Evolutionary conservation across 352 stramenopile species (phyloP).

Genomic region (Phytophthora hybrid): DNA sequence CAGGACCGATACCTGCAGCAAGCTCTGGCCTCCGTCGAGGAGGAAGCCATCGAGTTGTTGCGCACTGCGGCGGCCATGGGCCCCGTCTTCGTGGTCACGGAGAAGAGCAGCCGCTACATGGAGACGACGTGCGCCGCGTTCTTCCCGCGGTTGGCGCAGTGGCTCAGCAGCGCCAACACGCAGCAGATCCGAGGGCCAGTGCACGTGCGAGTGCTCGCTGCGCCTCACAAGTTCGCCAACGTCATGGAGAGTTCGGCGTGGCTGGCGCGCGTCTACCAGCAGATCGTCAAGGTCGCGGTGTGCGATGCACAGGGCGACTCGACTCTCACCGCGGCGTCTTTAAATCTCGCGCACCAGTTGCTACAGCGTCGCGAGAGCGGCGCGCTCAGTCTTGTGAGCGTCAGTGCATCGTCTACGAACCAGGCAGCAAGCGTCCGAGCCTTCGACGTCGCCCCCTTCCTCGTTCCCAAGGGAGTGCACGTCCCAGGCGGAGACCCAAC

Average conservation of each 20-base stretch:
- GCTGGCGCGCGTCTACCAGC: conserved; percentile 55
- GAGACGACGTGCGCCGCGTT: conserved; percentile 53
- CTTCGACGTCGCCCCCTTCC: conserved; percentile 42
- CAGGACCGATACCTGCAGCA: conserved; percentile 64
- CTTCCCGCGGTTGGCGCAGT: conserved; percentile 60
- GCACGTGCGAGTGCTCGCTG: conserved; percentile 49
- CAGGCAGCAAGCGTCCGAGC: conserved; percentile 46
- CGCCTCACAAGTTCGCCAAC: conserved; percentile 51
- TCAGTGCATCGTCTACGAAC: conserved; percentile 41
- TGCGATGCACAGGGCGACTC: conserved; percentile 30
- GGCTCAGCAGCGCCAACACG: conserved; percentile 39
- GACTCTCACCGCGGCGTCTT: neutral
- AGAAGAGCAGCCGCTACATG: conserved; percentile 59
- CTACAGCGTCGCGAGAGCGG: conserved; percentile 43
- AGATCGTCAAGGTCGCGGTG: conserved; percentile 43
- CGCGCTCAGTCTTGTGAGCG: conserved; percentile 53
- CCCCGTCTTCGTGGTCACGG: conserved; percentile 62
- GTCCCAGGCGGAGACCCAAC: conserved; percentile 26
- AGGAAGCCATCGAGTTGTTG: conserved; percentile 62
- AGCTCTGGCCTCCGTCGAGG: conserved; percentile 56
- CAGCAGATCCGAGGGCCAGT: conserved; percentile 33
- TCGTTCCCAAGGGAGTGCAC: conserved; percentile 58
- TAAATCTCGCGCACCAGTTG: conserved; percentile 14
- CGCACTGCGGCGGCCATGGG: conserved; percentile 44
- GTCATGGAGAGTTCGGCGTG: conserved; percentile 46